Percentiles rank a stretch among this genome's conserved stretches.
Conservation (phyloP, 108 stramenopile species). For the Pseudonitzschia multistriata region DNA sequence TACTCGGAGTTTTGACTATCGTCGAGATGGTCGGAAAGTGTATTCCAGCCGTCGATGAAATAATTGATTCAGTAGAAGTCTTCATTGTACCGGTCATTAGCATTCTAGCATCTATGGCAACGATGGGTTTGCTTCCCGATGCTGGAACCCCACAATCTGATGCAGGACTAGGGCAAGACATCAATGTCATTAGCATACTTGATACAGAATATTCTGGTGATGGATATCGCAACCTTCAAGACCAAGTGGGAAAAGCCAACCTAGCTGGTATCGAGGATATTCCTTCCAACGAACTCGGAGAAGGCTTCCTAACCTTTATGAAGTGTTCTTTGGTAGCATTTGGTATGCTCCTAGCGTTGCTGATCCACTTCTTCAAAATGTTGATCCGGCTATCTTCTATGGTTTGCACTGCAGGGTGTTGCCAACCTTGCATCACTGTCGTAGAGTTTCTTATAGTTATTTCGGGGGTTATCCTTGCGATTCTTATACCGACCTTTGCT, state of each 20-base stretch:
- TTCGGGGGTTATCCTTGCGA: constrained; percentile 31
- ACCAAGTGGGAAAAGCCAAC: not conserved
- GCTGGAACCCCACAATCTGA: not conserved
- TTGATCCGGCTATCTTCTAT: constrained; percentile 37
- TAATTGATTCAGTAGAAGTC: constrained; percentile 37
- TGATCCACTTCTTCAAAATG: constrained; percentile 54
- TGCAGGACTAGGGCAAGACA: no score
- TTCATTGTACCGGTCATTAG: constrained; percentile 46
- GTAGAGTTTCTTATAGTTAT: constrained; percentile 28
- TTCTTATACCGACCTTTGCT: constrained; percentile 33
- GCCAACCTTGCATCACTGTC: constrained; percentile 37
- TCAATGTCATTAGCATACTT: not conserved
- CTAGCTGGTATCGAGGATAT: not conserved
- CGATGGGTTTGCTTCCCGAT: constrained; percentile 37
- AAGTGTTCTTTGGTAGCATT: constrained; percentile 33
- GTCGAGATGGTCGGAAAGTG: constrained; percentile 46
- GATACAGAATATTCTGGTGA: not conserved
- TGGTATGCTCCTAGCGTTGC: constrained; percentile 43
- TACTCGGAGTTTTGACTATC: constrained; percentile 31
- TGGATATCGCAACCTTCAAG: not conserved
- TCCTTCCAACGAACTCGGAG: constrained; percentile 18
- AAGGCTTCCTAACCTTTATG: constrained; percentile 22
- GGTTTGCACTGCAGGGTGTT: constrained; percentile 27
- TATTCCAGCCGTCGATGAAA: constrained; percentile 47
- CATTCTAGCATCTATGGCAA: constrained; percentile 31